Percentiles rank a stretch among this genome's conserved stretches.
phyloP scores from a whole-genome alignment of 208 protist genomes.

The Vickermania spadyakhi region DNA sequence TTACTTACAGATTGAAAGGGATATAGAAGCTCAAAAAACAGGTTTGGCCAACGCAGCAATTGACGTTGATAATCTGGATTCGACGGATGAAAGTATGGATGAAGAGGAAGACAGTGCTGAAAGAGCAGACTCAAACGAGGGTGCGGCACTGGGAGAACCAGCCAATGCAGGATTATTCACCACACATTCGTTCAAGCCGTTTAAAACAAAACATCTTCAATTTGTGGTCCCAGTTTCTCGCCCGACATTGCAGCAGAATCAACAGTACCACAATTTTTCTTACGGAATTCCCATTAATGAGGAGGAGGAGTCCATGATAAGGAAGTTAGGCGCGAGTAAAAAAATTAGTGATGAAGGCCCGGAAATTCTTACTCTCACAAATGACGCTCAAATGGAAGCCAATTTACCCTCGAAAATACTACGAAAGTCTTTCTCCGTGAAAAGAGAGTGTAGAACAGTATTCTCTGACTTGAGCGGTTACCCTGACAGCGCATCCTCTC shows the following conservation, averaged over 20 bases:
- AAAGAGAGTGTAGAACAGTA: constrained; percentile 47
- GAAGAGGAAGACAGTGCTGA: constrained; percentile 26
- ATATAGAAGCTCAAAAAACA: constrained; percentile 35
- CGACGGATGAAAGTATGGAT: constrained; percentile 21
- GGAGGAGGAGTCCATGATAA: constrained; percentile 56
- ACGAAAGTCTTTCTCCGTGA: constrained; percentile 9
- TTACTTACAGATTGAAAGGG: constrained; percentile 62
- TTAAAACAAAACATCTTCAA: constrained; percentile 27
- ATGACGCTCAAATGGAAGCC: constrained; percentile 80
- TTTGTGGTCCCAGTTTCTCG: constrained; percentile 33
- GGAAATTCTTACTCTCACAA: constrained; percentile 41
- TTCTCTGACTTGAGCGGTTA: constrained; percentile 62
- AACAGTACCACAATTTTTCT: constrained; percentile 32
- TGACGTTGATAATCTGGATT: constrained; percentile 20
- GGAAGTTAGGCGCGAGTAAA: constrained; percentile 47
- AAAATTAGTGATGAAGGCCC: constrained; percentile 35
- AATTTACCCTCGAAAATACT: constrained; percentile 78
- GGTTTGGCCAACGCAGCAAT: constrained; percentile 13
- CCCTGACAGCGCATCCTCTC: constrained; percentile 34
- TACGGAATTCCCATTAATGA: constrained; percentile 80
- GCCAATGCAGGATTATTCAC: too few relatives aligned
- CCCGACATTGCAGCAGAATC: constrained; percentile 37
- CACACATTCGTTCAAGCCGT: neutral
- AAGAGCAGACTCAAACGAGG: constrained; percentile 15
- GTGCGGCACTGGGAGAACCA: constrained; percentile 9